Conservation (phyloP, 2,329 filamentous ascomycete species). For the Bipolaris oryzae region DNA sequence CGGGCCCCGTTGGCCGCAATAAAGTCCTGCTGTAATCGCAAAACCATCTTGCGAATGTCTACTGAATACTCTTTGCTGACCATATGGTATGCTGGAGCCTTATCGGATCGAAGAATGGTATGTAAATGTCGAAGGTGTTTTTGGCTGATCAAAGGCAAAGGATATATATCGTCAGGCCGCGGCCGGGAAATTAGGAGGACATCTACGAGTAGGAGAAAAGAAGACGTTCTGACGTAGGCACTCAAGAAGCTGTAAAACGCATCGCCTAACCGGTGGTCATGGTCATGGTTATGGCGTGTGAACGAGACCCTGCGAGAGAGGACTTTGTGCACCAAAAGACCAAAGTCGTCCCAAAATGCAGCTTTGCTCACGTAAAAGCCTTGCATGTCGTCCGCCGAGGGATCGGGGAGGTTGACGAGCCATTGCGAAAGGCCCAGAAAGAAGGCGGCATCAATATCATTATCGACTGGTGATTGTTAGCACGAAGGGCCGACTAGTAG, state of each 20-base stretch:
- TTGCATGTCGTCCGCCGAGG: slow-evolving; percentile 23
- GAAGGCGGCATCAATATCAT: slow-evolving; percentile 28
- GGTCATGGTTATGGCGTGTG: slow-evolving; percentile 36
- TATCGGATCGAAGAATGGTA: slow-evolving; percentile 34
- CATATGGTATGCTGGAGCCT: slow-evolving; percentile 31
- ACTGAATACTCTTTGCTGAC: slow-evolving; percentile 36
- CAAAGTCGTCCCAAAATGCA: slow-evolving; percentile 46
- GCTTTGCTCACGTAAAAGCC: slow-evolving; percentile 36
- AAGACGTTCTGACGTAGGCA: slow-evolving; percentile 37
- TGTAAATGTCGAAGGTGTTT: slow-evolving; percentile 38
- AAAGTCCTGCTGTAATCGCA: slow-evolving; percentile 32
- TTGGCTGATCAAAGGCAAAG: slow-evolving; percentile 29
- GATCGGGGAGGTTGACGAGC: slow-evolving; percentile 37
- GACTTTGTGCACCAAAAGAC: slow-evolving; percentile 34
- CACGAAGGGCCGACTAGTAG: neutral
- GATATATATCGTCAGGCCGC: slow-evolving; percentile 23
- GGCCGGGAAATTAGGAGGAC: slow-evolving; percentile 26
- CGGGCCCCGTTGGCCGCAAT: slow-evolving; percentile 32
- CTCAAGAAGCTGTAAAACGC: slow-evolving; percentile 36
- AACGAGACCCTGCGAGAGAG: slow-evolving; percentile 38
- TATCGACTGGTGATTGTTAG: slow-evolving; percentile 27
- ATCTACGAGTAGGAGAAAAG: slow-evolving; percentile 36
- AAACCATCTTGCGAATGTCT: slow-evolving; percentile 27
- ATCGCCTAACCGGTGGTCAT: slow-evolving; percentile 31
- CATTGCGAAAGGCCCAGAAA: slow-evolving; percentile 34